phyloP scores from a whole-genome alignment of 345 rosid species.

The Citrus sp. region DNA sequence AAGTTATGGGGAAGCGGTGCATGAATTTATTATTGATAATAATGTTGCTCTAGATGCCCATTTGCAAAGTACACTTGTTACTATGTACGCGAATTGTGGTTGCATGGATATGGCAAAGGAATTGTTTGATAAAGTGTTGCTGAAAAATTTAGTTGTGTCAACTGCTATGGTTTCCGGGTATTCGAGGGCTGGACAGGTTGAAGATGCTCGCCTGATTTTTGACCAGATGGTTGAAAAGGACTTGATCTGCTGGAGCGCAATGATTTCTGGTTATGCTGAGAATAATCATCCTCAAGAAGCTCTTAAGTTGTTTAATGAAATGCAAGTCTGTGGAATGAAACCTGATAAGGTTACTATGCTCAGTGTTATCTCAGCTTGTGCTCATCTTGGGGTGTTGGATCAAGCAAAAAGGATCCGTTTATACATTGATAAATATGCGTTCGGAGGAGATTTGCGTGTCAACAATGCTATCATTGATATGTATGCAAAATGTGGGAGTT shows the following conservation, averaged over 20 bases:
- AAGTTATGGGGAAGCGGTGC: conserved; percentile 40
- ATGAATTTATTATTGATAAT: conserved; percentile 40
- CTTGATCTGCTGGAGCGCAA: conserved; percentile 68
- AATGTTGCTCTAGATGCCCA: conserved; percentile 33
- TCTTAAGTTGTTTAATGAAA: conserved; percentile 40
- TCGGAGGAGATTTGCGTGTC: conserved; percentile 31
- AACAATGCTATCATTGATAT: conserved; percentile 55
- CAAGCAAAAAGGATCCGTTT: conserved; percentile 45
- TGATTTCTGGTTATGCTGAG: conserved; percentile 75
- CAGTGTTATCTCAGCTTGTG: conserved; percentile 56
- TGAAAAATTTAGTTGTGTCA: conserved; percentile 38
- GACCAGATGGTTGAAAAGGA: conserved; percentile 43
- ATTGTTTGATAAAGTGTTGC: conserved; percentile 25
- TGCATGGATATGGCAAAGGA: conserved; percentile 42
- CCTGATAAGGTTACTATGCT: conserved; percentile 51
- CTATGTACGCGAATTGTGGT: conserved; percentile 47
- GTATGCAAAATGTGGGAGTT: conserved; percentile 65
- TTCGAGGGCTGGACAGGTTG: conserved; percentile 40
- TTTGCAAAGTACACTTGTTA: conserved; percentile 45
- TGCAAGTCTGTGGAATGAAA: conserved; percentile 29
- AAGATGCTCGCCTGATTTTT: conserved; percentile 53
- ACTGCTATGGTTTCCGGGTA: conserved; percentile 55
- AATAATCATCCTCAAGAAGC: conserved; percentile 59
- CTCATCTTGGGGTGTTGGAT: conserved; percentile 40
- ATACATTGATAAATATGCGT: conserved; percentile 29